These are phyloP conservation scores for Brassica rapa DNA, from an alignment of 345 rosid genomes.

Conservation along the genomic window DNA sequence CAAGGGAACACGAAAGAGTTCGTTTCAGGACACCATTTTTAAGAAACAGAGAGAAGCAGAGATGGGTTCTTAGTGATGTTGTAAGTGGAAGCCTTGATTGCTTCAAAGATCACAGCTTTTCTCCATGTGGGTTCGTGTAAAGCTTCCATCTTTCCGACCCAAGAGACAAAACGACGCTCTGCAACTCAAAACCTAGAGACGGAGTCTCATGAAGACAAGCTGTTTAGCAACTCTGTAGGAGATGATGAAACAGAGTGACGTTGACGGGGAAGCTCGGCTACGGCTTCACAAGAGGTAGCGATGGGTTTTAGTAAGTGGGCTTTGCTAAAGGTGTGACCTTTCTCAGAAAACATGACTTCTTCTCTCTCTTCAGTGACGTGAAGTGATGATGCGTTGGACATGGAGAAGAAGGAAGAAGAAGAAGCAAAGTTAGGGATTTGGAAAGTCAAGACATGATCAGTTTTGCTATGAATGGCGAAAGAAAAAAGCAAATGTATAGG, in stretches of 20 bases:
- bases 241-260: constrained; percentile 11
- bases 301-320: constrained; percentile 51
- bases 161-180: constrained; percentile 27
- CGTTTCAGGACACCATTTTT: constrained; percentile 55
- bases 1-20: constrained; percentile 55
- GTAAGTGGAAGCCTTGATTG: constrained; percentile 48
- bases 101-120: constrained; percentile 53
- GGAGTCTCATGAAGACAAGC: constrained; percentile 7
- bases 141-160: constrained; percentile 50
- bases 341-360: constrained; percentile 39
- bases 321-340: constrained; percentile 30
- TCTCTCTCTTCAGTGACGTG: constrained; percentile 41
- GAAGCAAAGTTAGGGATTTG: constrained; percentile 8
- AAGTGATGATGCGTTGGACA: background rate
- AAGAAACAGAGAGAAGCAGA: constrained; percentile 43
- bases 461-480: background rate
- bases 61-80: constrained; percentile 5
- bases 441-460: background rate
- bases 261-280: constrained; percentile 21
- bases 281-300: background rate
- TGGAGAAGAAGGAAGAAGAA: background rate
- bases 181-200: constrained; percentile 42
- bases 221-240: background rate
- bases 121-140: constrained; percentile 38
- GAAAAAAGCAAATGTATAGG: background rate